Percentiles rank a stretch among this genome's conserved stretches.
phyloP scores from a whole-genome alignment of 2,329 filamentous ascomycete genomes.

The Alternaria gansuensis region DNA sequence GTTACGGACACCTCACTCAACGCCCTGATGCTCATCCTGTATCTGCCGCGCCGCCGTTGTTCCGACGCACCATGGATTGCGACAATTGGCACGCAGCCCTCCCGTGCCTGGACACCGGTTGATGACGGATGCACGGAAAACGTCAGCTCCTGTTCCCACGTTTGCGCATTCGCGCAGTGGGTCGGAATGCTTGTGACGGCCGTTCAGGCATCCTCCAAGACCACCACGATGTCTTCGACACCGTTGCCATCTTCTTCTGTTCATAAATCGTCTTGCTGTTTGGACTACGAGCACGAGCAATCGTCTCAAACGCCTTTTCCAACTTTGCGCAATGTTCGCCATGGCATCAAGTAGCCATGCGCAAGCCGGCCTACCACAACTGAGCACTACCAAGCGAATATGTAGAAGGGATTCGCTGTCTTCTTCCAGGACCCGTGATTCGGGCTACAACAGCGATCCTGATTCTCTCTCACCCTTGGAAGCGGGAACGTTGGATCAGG shows the following conservation, averaged over 20 bases:
- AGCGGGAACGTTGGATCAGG: slow-evolving; percentile 23
- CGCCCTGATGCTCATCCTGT: slow-evolving; percentile 3
- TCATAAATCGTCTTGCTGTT: background rate
- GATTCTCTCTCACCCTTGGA: slow-evolving; percentile 43
- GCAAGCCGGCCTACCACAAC: slow-evolving; percentile 28
- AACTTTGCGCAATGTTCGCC: slow-evolving; percentile 27
- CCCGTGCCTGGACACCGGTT: slow-evolving; percentile 20
- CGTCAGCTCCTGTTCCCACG: slow-evolving; percentile 25
- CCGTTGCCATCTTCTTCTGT: background rate
- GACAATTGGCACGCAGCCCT: slow-evolving; percentile 8
- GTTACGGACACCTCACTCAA: slow-evolving; percentile 14
- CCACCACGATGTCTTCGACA: background rate
- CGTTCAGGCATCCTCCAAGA: slow-evolving; percentile 21
- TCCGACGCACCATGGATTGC: slow-evolving; percentile 9
- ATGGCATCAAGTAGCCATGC: slow-evolving; percentile 18
- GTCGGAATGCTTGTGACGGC: slow-evolving; percentile 22
- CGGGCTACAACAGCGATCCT: slow-evolving; percentile 45
- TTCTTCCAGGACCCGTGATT: slow-evolving; percentile 41
- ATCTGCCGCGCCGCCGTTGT: slow-evolving; percentile 10
- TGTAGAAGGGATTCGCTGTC: slow-evolving; percentile 39
- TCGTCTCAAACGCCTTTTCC: background rate
- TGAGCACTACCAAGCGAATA: slow-evolving; percentile 28
- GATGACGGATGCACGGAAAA: slow-evolving; percentile 19
- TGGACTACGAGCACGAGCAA: slow-evolving; percentile 13
- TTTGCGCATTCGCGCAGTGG: slow-evolving; percentile 35